A percentile compares a stretch with the other conserved stretches of the same genome.
These are phyloP conservation scores for Amylostereum areolatum DNA, from an alignment of 1,284 basidiomycete genomes.

Conservation along the genomic window DNA sequence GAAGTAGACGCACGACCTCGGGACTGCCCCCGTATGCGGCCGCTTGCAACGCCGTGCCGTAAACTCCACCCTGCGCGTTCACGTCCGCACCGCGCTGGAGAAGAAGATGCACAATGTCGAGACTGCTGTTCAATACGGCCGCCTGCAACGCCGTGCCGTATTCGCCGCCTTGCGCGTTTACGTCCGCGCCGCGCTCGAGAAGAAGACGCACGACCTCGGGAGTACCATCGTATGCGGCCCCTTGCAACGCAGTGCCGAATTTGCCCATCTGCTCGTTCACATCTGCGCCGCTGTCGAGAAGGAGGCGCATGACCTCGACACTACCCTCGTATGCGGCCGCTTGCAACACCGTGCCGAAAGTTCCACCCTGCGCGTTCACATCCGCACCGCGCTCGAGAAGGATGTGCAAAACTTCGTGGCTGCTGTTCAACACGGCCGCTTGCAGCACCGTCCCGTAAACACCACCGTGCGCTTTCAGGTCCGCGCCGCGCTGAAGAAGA, in stretches of 20 bases:
- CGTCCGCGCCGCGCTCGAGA: conserved; percentile 1
- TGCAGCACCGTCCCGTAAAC: not conserved
- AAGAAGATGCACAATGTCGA: conserved; percentile 4
- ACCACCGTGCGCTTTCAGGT: not conserved
- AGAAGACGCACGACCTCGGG: not conserved
- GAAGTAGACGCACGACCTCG: not conserved
- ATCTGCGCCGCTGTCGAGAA: not conserved
- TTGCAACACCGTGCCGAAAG: not conserved
- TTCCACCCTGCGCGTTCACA: not conserved
- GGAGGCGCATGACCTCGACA: not conserved
- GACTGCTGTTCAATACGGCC: not conserved
- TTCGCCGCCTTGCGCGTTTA: not conserved
- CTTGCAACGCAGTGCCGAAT: not conserved
- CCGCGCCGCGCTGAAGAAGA: not conserved
- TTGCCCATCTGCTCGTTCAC: not conserved
- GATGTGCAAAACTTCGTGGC: not conserved
- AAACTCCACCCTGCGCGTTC: not conserved
- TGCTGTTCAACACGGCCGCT: not conserved
- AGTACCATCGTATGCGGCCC: not conserved
- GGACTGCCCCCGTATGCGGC: not conserved
- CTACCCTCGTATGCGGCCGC: not conserved
- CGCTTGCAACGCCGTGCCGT: not conserved
- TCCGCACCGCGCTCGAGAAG: not conserved
- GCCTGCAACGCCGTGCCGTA: not conserved
- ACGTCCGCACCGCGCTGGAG: conserved; percentile 1